A percentile compares a stretch with the other conserved stretches of the same genome.
Evolutionary conservation across 176 grass and related monocot species (phyloP).

Genomic region (Aechmea fasciata): DNA sequence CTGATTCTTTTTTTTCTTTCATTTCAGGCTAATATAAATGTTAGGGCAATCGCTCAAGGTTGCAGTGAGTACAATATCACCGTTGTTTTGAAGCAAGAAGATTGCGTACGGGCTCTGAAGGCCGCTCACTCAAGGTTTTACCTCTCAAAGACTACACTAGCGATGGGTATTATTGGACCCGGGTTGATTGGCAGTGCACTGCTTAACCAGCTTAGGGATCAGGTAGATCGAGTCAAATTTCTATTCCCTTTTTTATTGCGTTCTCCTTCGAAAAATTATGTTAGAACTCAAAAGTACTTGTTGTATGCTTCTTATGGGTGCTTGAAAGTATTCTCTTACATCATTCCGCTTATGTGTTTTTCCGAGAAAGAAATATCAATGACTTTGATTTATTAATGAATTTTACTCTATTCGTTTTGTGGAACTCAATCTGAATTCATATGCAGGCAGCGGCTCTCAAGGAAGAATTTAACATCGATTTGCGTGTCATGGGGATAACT

Average conservation of each 20-base stretch:
- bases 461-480: constrained; percentile 94
- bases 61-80: constrained; percentile 99
- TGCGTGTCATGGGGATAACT: constrained; percentile 87
- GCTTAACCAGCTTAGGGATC: constrained; percentile 84
- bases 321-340: no score
- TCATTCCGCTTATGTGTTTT: no score
- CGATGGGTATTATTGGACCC: constrained; percentile 84
- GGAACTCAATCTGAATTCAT: constrained; percentile 9
- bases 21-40: constrained; percentile 89
- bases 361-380: not conserved
- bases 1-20: no score
- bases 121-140: constrained; percentile 94
- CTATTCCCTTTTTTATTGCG: no score
- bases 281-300: no score
- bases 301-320: no score
- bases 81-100: constrained; percentile 94
- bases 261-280: no score
- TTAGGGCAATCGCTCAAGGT: constrained; percentile 95
- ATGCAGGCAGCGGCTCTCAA: constrained; percentile 72
- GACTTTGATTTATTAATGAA: not conserved
- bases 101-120: constrained; percentile 77
- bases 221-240: constrained; percentile 29
- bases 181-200: constrained; percentile 85
- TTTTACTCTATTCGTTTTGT: not conserved
- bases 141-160: constrained; percentile 82